Evolutionary conservation across 371 early-diverging fungal genomes (phyloP).

Genomic region (Mortierella sp.): DNA sequence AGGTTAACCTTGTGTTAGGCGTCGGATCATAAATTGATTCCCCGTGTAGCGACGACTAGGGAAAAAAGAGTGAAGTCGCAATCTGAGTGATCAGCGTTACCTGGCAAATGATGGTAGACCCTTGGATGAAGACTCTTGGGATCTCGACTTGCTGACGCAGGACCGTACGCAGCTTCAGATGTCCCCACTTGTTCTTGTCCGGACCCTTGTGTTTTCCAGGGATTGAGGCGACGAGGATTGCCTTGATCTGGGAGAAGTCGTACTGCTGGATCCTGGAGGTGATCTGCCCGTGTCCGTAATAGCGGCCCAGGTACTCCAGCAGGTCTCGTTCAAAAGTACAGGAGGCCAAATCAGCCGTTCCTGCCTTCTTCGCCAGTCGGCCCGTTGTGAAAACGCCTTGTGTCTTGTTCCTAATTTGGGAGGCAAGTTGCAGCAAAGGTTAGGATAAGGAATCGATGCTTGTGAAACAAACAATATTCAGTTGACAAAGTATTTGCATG

Average conservation of each 20-base stretch:
- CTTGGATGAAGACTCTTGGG: slow-evolving; percentile 32
- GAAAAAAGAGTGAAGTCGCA: too few species aligned
- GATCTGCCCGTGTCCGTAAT: slow-evolving; percentile 41
- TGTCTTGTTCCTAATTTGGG: slow-evolving; percentile 62
- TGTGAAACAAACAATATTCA: not conserved
- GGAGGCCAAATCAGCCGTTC: slow-evolving; percentile 9
- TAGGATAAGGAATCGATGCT: not conserved
- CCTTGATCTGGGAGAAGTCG: slow-evolving; percentile 61
- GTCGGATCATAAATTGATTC: not conserved
- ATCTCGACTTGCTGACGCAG: slow-evolving; percentile 58
- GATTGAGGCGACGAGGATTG: slow-evolving; percentile 61
- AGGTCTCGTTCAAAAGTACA: slow-evolving; percentile 71
- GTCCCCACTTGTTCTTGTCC: slow-evolving; percentile 66
- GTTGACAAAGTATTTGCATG: too few species aligned
- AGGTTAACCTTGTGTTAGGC: not conserved
- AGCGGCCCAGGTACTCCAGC: slow-evolving; percentile 62
- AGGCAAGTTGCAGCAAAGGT: not conserved
- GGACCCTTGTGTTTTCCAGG: slow-evolving; percentile 62
- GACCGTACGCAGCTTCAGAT: slow-evolving; percentile 58
- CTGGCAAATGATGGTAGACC: slow-evolving; percentile 61
- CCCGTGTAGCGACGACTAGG: not conserved
- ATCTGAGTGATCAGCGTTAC: slow-evolving; percentile 23
- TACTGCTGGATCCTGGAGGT: slow-evolving; percentile 56
- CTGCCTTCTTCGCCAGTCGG: slow-evolving; percentile 54
- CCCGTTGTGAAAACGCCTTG: slow-evolving; percentile 68